Percentiles rank a stretch among this genome's conserved stretches.
phyloP scores from a whole-genome alignment of 495 filamentous ascomycete genomes.

The Penicillium waksmanii region DNA sequence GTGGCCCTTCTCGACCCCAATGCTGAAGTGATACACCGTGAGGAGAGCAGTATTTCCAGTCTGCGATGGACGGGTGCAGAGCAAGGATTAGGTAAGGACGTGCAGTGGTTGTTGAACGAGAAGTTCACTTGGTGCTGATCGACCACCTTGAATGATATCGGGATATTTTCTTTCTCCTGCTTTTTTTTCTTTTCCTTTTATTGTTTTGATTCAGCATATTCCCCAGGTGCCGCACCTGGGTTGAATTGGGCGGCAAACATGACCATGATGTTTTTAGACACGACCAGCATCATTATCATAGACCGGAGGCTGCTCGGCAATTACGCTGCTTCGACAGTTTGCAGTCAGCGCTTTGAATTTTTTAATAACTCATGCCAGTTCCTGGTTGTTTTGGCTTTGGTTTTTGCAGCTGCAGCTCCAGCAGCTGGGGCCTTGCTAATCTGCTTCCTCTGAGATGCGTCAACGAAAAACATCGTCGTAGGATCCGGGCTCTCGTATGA shows the following conservation, averaged over 20 bases:
- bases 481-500: slow-evolving; percentile 45
- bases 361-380: slow-evolving; percentile 93
- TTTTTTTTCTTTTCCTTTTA: slow-evolving; percentile 12
- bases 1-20: slow-evolving; percentile 55
- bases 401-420: slow-evolving; percentile 40
- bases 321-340: slow-evolving; percentile 21
- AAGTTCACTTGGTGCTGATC: slow-evolving; percentile 91
- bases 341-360: slow-evolving; percentile 39
- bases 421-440: slow-evolving; percentile 33
- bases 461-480: slow-evolving; percentile 44
- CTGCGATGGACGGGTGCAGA: slow-evolving; percentile 64
- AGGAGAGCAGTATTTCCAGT: slow-evolving; percentile 65
- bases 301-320: slow-evolving; percentile 21
- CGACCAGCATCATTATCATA: slow-evolving; percentile 26
- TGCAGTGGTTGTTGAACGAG: slow-evolving; percentile 90
- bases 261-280: slow-evolving; percentile 28
- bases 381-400: slow-evolving; percentile 57
- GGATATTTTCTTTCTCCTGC: slow-evolving; percentile 5
- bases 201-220: slow-evolving; percentile 13
- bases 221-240: background rate
- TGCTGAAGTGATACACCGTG: slow-evolving; percentile 58
- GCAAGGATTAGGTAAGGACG: slow-evolving; percentile 50
- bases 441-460: slow-evolving; percentile 39
- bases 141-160: slow-evolving; percentile 7
- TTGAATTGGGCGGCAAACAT: slow-evolving; percentile 23